phyloP scores from a whole-genome alignment of 23 red algal species.

The Gracilariopsis chorda region DNA sequence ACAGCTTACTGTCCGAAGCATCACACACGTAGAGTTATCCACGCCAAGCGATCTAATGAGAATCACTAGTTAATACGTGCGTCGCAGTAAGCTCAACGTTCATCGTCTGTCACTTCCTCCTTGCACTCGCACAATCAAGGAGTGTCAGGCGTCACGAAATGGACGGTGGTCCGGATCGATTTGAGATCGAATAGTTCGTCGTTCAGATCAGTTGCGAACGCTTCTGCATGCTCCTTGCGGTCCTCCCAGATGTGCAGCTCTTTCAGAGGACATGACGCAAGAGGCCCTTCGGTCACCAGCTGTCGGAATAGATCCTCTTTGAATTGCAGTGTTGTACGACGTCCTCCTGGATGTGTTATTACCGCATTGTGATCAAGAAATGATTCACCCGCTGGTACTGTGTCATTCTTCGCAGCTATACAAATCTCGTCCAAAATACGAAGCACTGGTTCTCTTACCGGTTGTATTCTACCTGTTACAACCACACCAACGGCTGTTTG shows the following conservation, averaged over 20 bases:
- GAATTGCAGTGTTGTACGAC: slow-evolving; percentile 28
- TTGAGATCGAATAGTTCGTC: slow-evolving; percentile 6
- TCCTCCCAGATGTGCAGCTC: slow-evolving; percentile 68
- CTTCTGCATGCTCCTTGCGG: slow-evolving; percentile 25
- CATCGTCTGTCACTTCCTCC: no score
- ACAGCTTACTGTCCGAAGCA: no score
- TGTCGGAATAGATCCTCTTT: slow-evolving; percentile 37
- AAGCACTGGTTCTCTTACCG: slow-evolving; percentile 9
- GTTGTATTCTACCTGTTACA: slow-evolving; percentile 55
- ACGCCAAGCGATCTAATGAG: neutral
- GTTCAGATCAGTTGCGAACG: slow-evolving; percentile 27
- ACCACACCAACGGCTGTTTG: slow-evolving; percentile 44
- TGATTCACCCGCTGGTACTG: slow-evolving; percentile 1
- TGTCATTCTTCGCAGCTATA: slow-evolving; percentile 25
- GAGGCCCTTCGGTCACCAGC: slow-evolving; percentile 14
- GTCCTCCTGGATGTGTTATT: slow-evolving; percentile 50
- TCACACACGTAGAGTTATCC: no score
- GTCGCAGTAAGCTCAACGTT: no score
- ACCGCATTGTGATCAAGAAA: slow-evolving; percentile 45
- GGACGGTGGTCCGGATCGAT: slow-evolving; percentile 34
- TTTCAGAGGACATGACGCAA: slow-evolving; percentile 5
- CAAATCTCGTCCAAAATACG: slow-evolving; percentile 66
- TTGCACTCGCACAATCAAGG: slow-evolving; percentile 16
- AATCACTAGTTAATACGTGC: no score
- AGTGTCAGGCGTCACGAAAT: slow-evolving; percentile 32